Conservation (phyloP, 2,329 filamentous ascomycete species). For the Pyrenophora seminiperda region DNA sequence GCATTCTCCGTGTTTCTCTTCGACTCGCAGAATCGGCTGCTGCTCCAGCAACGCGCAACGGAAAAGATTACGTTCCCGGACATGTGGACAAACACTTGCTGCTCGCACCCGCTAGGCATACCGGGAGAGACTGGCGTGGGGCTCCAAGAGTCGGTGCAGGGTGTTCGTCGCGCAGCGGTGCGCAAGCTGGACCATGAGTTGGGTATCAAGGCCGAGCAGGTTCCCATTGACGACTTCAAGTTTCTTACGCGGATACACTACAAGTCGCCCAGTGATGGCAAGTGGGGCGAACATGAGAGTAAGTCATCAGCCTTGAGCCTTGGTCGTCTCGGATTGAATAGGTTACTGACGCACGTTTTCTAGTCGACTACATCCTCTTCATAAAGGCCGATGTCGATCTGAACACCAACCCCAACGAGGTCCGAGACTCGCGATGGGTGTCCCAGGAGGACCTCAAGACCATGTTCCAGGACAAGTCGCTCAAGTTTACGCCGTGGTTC, state of each 20-base stretch:
- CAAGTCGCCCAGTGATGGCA: conserved; percentile 93
- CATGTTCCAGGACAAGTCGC: conserved; percentile 78
- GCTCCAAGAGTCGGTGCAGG: conserved; percentile 77
- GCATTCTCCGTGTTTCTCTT: conserved; percentile 99
- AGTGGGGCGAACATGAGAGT: conserved; percentile 99
- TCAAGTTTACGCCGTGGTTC: conserved; percentile 98
- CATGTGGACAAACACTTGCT: conserved; percentile 99
- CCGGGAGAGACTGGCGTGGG: conserved; percentile 87
- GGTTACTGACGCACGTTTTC: conserved; percentile 25
- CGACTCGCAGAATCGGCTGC: conserved; percentile 87
- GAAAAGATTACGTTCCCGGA: conserved; percentile 99
- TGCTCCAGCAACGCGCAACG: conserved; percentile 90
- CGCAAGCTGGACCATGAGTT: conserved; percentile 94
- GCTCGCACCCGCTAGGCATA: conserved; percentile 92
- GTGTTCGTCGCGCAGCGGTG: conserved; percentile 89
- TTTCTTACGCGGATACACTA: conserved; percentile 98
- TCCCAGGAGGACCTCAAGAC: conserved; percentile 78
- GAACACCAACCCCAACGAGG: conserved; percentile 83
- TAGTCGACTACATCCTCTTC: conserved; percentile 98
- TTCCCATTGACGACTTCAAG: conserved; percentile 87
- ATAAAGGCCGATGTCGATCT: conserved; percentile 87
- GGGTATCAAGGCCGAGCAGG: conserved; percentile 85
- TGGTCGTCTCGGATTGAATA: neutral
- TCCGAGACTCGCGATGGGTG: conserved; percentile 82
- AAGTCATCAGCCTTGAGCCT: conserved; percentile 48